A percentile compares a stretch with the other conserved stretches of the same genome.
These are phyloP conservation scores for Reticulascus tulasneorum DNA, from an alignment of 2,329 filamentous ascomycete genomes.

Conservation along the genomic window DNA sequence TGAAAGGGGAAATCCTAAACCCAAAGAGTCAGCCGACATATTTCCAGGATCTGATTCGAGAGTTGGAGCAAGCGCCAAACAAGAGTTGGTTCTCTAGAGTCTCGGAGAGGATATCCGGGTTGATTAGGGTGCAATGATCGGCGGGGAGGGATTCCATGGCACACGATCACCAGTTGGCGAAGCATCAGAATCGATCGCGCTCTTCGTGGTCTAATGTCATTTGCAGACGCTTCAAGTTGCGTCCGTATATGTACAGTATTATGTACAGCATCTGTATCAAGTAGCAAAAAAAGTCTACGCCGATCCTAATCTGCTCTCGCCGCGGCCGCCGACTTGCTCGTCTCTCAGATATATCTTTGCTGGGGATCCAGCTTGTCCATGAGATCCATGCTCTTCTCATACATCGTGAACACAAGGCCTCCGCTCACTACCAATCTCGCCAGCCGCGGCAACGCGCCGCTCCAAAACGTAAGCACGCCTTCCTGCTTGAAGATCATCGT, in stretches of 20 bases:
- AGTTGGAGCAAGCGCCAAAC: conserved; percentile 60
- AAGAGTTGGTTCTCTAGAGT: conserved; percentile 50
- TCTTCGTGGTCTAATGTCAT: too few relatives aligned
- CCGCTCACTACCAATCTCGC: conserved; percentile 85
- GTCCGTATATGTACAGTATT: conserved; percentile 11
- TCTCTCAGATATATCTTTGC: conserved; percentile 67
- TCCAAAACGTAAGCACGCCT: conserved; percentile 88
- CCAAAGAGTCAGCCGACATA: conserved; percentile 63
- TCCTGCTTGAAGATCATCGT: conserved; percentile 82
- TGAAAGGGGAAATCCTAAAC: conserved; percentile 45
- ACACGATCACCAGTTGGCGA: too few relatives aligned
- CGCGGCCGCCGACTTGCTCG: too few relatives aligned
- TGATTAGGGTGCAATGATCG: conserved; percentile 52
- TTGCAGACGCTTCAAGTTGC: too few relatives aligned
- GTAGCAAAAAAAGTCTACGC: conserved; percentile 5
- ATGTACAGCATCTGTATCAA: conserved; percentile 15
- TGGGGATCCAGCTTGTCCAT: conserved; percentile 79
- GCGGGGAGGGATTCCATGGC: conserved; percentile 1
- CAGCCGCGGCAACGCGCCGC: conserved; percentile 81
- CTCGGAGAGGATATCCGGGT: conserved; percentile 52
- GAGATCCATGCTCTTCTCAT: conserved; percentile 92
- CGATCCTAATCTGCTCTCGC: conserved; percentile 10
- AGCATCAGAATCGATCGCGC: too few relatives aligned
- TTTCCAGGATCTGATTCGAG: conserved; percentile 56
- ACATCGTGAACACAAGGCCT: conserved; percentile 97